These are phyloP conservation scores for Blastobotrys indianensis DNA, from an alignment of 1,139 yeast genomes.

Conservation along the genomic window DNA sequence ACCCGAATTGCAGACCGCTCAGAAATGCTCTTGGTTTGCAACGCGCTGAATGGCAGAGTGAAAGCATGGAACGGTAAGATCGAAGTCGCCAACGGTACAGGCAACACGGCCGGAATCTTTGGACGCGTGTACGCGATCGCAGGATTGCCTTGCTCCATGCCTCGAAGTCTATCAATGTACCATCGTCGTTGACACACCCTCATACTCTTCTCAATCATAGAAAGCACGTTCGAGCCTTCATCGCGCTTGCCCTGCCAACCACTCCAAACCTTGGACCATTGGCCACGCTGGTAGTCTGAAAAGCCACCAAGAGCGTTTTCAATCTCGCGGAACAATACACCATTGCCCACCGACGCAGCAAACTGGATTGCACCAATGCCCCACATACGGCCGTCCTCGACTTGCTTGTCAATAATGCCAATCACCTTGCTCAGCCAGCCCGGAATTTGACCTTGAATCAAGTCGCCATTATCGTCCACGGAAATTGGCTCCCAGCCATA, in stretches of 20 bases:
- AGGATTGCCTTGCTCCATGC: conserved; percentile 11
- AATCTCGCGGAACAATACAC: conserved; percentile 16
- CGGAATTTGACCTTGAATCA: conserved; percentile 20
- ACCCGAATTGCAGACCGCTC: conserved; percentile 31
- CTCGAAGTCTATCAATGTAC: conserved; percentile 25
- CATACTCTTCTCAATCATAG: conserved; percentile 26
- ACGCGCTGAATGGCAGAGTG: conserved; percentile 29
- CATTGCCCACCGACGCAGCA: conserved; percentile 14
- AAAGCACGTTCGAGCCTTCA: conserved; percentile 29
- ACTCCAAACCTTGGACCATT: conserved; percentile 20
- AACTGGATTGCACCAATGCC: conserved; percentile 27
- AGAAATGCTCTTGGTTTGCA: conserved; percentile 27
- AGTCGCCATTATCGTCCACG: conserved; percentile 26
- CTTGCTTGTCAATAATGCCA: conserved; percentile 25
- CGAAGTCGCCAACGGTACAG: conserved; percentile 31
- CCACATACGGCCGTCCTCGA: conserved; percentile 26
- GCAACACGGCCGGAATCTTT: conserved; percentile 26
- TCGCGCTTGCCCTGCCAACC: conserved; percentile 21
- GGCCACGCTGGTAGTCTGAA: conserved; percentile 15
- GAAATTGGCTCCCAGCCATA: conserved; percentile 29
- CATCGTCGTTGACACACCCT: conserved; percentile 29
- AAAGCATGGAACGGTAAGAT: conserved; percentile 35
- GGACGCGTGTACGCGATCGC: conserved; percentile 23
- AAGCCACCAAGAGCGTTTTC: conserved; percentile 23
- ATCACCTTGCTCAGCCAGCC: conserved; percentile 31